A percentile compares a stretch with the other conserved stretches of the same genome.
Evolutionary conservation across 192 early-diverging fungal genomes (phyloP).

Genomic region (Fimicolochytrium jonesii): DNA sequence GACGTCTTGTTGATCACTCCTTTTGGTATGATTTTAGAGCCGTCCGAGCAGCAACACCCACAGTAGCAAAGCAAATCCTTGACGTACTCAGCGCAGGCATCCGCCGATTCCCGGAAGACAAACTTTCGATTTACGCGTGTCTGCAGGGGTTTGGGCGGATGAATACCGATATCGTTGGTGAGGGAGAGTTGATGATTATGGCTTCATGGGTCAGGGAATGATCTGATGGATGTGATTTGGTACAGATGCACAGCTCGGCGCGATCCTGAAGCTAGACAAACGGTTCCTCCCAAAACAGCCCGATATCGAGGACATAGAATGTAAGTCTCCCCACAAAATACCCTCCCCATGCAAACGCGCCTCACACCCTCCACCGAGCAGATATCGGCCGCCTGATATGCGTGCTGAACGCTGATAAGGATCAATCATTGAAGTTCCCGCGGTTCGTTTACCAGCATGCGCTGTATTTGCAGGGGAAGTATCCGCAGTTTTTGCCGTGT

Average conservation of each 20-base stretch:
- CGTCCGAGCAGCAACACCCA: not conserved
- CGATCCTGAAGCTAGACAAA: conserved; percentile 53
- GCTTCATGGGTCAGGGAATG: too few species aligned
- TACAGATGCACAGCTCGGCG: conserved; percentile 21
- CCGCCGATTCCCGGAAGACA: conserved; percentile 65
- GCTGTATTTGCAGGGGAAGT: conserved; percentile 8
- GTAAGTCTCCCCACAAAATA: conserved; percentile 40
- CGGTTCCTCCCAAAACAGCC: conserved; percentile 68
- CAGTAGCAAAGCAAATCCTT: conserved; percentile 53
- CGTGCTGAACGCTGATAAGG: not conserved
- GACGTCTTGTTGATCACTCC: not conserved
- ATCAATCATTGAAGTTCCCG: not conserved
- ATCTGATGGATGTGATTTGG: too few species aligned
- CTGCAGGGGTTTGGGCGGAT: conserved; percentile 59
- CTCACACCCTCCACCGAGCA: too few species aligned
- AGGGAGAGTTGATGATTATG: conserved; percentile 42
- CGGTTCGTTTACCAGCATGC: conserved; percentile 3
- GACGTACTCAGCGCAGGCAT: conserved; percentile 60
- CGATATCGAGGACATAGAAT: conserved; percentile 60
- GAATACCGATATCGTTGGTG: conserved; percentile 43
- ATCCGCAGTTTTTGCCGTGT: too few species aligned
- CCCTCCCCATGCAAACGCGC: too few species aligned
- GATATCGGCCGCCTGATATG: conserved; percentile 2
- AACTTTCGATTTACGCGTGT: conserved; percentile 62
- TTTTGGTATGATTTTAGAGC: conserved; percentile 7